Evolutionary conservation across 2,329 filamentous ascomycete genomes (phyloP).

Genomic region (Fusarium sp.): DNA sequence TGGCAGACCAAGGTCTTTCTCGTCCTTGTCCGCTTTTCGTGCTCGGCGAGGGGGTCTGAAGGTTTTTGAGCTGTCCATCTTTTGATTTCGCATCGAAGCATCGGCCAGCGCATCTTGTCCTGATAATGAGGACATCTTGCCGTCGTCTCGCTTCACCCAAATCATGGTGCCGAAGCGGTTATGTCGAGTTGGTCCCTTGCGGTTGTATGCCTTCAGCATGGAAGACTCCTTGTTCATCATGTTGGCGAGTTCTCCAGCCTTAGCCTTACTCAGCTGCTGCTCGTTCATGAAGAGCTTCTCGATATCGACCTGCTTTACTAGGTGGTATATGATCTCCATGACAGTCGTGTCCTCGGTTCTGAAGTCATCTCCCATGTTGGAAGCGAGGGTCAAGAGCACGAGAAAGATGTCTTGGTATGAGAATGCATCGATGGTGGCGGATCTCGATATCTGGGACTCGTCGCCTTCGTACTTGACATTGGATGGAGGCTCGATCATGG

Average conservation of each 20-base stretch:
- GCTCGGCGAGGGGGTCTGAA: conserved; percentile 84
- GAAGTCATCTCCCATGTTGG: conserved; percentile 95
- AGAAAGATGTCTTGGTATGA: conserved; percentile 92
- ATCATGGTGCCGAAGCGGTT: conserved; percentile 98
- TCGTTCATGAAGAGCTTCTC: conserved; percentile 90
- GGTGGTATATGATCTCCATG: conserved; percentile 91
- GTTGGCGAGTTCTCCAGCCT: conserved; percentile 79
- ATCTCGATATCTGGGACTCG: conserved; percentile 89
- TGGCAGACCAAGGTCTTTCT: conserved; percentile 82
- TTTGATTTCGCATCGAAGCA: conserved; percentile 80
- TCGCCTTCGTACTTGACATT: conserved; percentile 86
- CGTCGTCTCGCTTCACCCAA: conserved; percentile 91
- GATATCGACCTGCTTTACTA: conserved; percentile 90
- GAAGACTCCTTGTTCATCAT: conserved; percentile 86
- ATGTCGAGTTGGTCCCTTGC: conserved; percentile 86
- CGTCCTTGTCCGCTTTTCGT: conserved; percentile 73
- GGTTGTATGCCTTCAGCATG: conserved; percentile 84
- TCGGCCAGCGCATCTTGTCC: conserved; percentile 89
- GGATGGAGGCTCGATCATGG: conserved; percentile 83
- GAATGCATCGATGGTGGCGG: conserved; percentile 89
- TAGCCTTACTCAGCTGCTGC: conserved; percentile 76
- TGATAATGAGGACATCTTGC: conserved; percentile 87
- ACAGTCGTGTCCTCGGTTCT: conserved; percentile 89
- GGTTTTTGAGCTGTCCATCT: conserved; percentile 92
- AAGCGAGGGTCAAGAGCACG: conserved; percentile 87